Base-by-base conservation (phyloP, 75 land plant species). In the Adiantum capillusveneris region DNA sequence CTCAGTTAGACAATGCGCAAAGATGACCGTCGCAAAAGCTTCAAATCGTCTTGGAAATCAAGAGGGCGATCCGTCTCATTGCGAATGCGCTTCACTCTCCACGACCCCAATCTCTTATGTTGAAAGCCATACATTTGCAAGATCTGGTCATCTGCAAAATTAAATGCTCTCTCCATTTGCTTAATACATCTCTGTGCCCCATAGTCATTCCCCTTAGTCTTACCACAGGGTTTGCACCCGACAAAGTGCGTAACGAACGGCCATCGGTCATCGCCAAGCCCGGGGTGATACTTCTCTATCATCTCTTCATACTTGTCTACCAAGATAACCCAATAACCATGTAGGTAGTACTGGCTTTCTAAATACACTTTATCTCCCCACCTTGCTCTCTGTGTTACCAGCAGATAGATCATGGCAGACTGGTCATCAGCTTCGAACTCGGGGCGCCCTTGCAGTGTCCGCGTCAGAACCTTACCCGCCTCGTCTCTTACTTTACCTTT, bases 341-440 rank as follows among this genome's bases (percentile, higher is more conserved):
- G 84, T 56, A 87, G 68, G 68, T 70, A 87, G 44, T 72, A 87
- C 21, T 81, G 69, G 65, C 74, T 84, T 70, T 87, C 92, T 0
- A 87, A 24, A 44, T 57, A 79, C 24, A 85, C 85, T 62, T 71
- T 75, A 17, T 68, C 43, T 39, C 58, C 73, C 92, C 82, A 81
- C 49, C 28, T 25, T 43, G 81, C 76, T 54, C 68, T 69, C 55
- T 86, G 70, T 0, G 74, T 58, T 39, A 81, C 58, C 50, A 87
- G 29, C 42, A 87, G 69, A 29, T 85, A 85, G 41, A 81, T 79
- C 56, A 76, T 54, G 19, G 82, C 84, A 20, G 79, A 85, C 55
- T 79, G 92, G 65, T 87, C 92, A 58, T 87, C 92, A 2, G 92
- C 89, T 65, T 85, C 90, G 27, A 87, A 85, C 11, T 80, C 81